phyloP scores from a whole-genome alignment of 495 filamentous ascomycete species.

The Cairneyella variabilis region DNA sequence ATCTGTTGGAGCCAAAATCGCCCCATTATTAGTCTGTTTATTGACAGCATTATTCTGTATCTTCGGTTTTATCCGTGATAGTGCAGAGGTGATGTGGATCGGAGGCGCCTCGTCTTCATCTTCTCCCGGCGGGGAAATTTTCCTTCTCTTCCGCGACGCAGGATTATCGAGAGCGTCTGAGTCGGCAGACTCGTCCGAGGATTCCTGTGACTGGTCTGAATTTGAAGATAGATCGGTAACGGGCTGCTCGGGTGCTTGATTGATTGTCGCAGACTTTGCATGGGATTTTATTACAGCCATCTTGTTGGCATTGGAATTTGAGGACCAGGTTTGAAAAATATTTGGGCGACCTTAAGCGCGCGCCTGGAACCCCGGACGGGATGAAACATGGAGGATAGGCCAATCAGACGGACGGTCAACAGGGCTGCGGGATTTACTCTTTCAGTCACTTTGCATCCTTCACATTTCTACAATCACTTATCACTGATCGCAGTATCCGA shows the following conservation, averaged over 20 bases:
- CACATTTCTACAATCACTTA: no score
- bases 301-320: no score
- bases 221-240: constrained; percentile 15
- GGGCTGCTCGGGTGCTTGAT: constrained; percentile 1
- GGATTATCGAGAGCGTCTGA: constrained; percentile 44
- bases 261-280: constrained; percentile 9
- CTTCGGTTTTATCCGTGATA: constrained; percentile 44
- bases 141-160: constrained; percentile 45
- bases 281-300: constrained; percentile 8
- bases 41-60: constrained; percentile 4
- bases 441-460: no score
- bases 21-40: constrained; percentile 10
- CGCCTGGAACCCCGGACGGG: no score
- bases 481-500: no score
- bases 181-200: constrained; percentile 21
- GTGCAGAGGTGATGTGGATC: constrained; percentile 27
- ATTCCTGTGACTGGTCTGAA: constrained; percentile 2
- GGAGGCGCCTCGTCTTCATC: constrained; percentile 16
- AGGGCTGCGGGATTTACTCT: no score
- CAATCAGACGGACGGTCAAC: no score
- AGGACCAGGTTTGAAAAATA: no score
- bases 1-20: constrained; percentile 37
- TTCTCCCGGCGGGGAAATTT: constrained; percentile 29
- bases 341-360: no score
- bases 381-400: no score